Evolutionary conservation across 164 flowering plant genomes (phyloP).

Genomic region (Cinnamomum chago): DNA sequence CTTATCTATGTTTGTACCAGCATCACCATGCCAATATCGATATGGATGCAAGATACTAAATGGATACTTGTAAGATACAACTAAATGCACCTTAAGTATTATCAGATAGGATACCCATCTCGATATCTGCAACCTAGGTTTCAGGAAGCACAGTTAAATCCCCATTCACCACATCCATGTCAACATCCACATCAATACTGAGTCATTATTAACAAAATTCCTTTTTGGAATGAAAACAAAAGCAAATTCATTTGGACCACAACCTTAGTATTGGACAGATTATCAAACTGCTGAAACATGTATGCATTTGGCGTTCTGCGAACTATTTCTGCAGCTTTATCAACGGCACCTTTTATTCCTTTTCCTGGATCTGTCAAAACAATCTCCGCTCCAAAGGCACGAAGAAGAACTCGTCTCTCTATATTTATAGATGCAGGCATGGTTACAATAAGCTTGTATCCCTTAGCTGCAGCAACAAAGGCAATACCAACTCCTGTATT

Average conservation of each 20-base stretch:
- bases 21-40: background rate
- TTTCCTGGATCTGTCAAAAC: constrained; percentile 67
- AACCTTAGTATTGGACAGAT: constrained; percentile 62
- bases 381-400: constrained; percentile 81
- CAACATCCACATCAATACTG: background rate
- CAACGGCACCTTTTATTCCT: constrained; percentile 75
- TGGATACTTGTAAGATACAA: background rate
- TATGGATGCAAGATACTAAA: background rate
- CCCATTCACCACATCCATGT: background rate
- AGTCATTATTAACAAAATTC: background rate
- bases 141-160: background rate
- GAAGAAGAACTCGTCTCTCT: constrained; percentile 71
- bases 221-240: background rate
- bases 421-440: constrained; percentile 75
- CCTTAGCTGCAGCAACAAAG: constrained; percentile 75
- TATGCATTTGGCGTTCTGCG: constrained; percentile 59
- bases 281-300: constrained; percentile 80
- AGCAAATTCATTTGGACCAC: background rate
- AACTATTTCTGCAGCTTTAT: constrained; percentile 75
- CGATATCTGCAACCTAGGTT: background rate
- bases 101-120: background rate
- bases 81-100: background rate
- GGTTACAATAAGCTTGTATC: constrained; percentile 65
- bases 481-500: constrained; percentile 85
- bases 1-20: background rate